Evolutionary conservation across 2,329 filamentous ascomycete genomes (phyloP), one percentile per base, ranked within the genome.

Genomic region (Hypomyces perniciosus): DNA sequence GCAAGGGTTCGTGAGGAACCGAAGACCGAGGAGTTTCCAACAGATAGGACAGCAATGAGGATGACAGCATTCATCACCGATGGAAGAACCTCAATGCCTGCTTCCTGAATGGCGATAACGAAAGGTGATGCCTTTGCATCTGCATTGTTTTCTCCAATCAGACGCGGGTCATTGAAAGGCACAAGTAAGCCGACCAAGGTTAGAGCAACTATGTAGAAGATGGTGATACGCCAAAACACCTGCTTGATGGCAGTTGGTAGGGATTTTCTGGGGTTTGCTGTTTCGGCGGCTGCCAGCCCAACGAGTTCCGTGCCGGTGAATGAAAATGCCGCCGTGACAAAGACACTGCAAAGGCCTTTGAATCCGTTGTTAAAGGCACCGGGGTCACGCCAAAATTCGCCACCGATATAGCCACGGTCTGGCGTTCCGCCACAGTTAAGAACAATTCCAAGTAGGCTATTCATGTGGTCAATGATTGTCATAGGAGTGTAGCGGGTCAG

Each of bases 21-120:
- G 62, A 95, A 96, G 53, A 96, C 85, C 54, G 90, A 84, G 3
- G 88, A 92, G 68, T 96, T 96, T 52, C 90, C 90, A 52, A 96
- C 91, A 0, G 89, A 95, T 27, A 96, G 73, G 13, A 96, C 90
- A 13, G 90, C 86, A 55, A 95, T 82, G 64, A 96, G 82, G 65
- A 96, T 95, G 54, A 96, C 90, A 12, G 83, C 84, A 68, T 96
- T 96, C 86, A 96, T 93, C 46, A 96, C 79, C 0, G 87, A 91
- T 2, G 90, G 89, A 3, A 96, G 78, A 1, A 85, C 84, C 34
- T 80, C 72, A 60, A 96, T 95, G 6, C 88, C 86, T 1, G 90
- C 89, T 54, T 90, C 86, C 57, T 86, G 75, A 59, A 96, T 95
- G 54, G 91, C 89, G 61, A 96, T 95, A 60, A 96, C 91, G 65